phyloP scores from a whole-genome alignment of 805 yeast genomes.

The Tetrapisispora nanseiensis region DNA sequence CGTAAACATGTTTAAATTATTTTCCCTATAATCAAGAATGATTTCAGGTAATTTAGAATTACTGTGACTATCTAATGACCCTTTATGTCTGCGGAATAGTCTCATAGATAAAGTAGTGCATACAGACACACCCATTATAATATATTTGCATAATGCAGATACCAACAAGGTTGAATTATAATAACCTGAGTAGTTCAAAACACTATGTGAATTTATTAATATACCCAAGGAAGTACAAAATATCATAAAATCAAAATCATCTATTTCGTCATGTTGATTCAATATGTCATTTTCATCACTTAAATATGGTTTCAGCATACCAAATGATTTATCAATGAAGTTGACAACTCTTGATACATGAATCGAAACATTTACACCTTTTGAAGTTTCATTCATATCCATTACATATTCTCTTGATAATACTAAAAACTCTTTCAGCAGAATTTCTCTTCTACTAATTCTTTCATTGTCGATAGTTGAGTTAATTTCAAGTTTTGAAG shows the following conservation, averaged over 20 bases:
- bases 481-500: not conserved
- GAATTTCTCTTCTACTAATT: constrained; percentile 3
- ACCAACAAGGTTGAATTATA: constrained; percentile 5
- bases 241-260: constrained; percentile 17
- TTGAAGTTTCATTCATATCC: constrained; percentile 8
- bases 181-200: constrained; percentile 10
- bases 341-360: constrained; percentile 7
- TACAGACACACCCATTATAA: constrained; percentile 11
- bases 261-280: constrained; percentile 12
- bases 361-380: constrained; percentile 5
- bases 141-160: constrained; percentile 15
- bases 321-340: constrained; percentile 11
- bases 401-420: constrained; percentile 9
- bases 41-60: not conserved
- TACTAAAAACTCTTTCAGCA: constrained; percentile 10
- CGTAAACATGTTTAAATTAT: constrained; percentile 10
- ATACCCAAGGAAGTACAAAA: constrained; percentile 17
- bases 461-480: not conserved
- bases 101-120: constrained; percentile 12
- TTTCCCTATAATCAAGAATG: not conserved
- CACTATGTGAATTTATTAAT: constrained; percentile 15
- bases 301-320: constrained; percentile 14
- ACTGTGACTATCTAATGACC: not conserved
- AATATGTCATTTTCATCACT: constrained; percentile 5
- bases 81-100: not conserved